Base-by-base conservation (phyloP, 2,329 filamentous ascomycete genomes). In the Clonostachys rhizophaga region DNA sequence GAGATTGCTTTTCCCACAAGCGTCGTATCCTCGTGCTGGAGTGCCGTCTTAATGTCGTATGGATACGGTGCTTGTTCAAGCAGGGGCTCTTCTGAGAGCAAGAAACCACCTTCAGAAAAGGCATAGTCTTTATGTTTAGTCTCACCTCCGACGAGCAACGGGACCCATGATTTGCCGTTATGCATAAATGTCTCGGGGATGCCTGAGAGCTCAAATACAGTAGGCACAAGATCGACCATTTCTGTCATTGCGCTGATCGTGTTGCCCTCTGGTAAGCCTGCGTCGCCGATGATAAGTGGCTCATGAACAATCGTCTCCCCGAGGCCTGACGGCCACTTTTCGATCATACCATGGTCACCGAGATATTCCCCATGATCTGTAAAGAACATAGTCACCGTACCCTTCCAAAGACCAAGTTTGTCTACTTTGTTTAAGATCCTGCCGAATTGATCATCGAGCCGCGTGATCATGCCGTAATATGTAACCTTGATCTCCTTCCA, bases 341-440 rank as follows among this genome's bases (percentile, higher is more conserved):
- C 71, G 18, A 76, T 69, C 12, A 75, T 54, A 0, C 71, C 71
- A 45, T 73, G 62, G 45, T 75, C 71, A 12, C 71, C 71, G 0
- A 76, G 63, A 44, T 69, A 76, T 45, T 75, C 70, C 5, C 71
- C 71, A 48, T 71, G 71, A 41, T 71, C 68, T 0, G 68, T 71
- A 46, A 70, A 72, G 51, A 72, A 71, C 58, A 72, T 62, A 1
- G 68, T 71, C 0, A 73, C 59, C 0, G 69, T 71, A 8, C 62
- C 55, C 5, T 67, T 55, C 64, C 66, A 71, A 0, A 68, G 51
- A 1, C 54, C 59, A 2, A 61, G 51, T 1, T 62, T 57, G 10
- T 70, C 61, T 3, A 68, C 50, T 5, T 58, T 60, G 0, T 56
- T 55, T 10, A 72, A 51, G 5, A 75, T 54, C 1, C 65, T 55